Conservation (phyloP, 1,284 basidiomycete genomes). For the Anthracocystis setariae region DNA sequence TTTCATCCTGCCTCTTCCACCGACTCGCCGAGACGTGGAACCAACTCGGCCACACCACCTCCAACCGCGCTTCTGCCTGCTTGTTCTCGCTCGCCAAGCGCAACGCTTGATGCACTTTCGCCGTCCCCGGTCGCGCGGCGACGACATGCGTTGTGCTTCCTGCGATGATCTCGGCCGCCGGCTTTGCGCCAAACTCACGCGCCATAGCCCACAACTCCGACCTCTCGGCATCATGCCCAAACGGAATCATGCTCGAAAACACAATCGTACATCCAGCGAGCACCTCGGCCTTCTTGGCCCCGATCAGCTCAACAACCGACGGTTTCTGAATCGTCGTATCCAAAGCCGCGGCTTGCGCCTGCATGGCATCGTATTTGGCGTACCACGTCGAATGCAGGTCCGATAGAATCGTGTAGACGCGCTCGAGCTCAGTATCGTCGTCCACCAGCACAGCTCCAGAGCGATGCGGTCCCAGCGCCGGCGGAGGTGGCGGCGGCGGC, state of each 20-base stretch:
- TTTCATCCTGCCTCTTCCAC: slow-evolving; percentile 81
- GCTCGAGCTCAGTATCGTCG: slow-evolving; percentile 83
- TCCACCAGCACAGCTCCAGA: slow-evolving; percentile 83
- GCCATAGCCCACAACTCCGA: slow-evolving; percentile 90
- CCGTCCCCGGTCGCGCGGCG: slow-evolving; percentile 79
- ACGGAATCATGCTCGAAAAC: slow-evolving; percentile 92
- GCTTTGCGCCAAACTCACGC: slow-evolving; percentile 85
- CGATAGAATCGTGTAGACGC: slow-evolving; percentile 79
- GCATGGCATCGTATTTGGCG: slow-evolving; percentile 42
- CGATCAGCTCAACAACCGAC: slow-evolving; percentile 78
- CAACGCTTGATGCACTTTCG: slow-evolving; percentile 83
- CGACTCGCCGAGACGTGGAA: slow-evolving; percentile 83
- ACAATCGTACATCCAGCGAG: slow-evolving; percentile 81
- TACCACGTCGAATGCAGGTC: slow-evolving; percentile 83
- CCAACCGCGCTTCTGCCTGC: slow-evolving; percentile 71
- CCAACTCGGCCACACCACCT: slow-evolving; percentile 88
- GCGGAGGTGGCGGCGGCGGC: slow-evolving; percentile 28
- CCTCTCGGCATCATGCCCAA: slow-evolving; percentile 79
- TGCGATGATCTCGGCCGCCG: slow-evolving; percentile 76
- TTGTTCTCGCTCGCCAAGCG: slow-evolving; percentile 68
- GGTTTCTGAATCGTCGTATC: slow-evolving; percentile 14
- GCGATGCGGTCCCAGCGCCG: no score
- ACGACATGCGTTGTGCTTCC: slow-evolving; percentile 85
- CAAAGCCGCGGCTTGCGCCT: slow-evolving; percentile 12
- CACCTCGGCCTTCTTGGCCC: slow-evolving; percentile 78